A percentile compares a stretch with the other conserved stretches of the same genome.
These are phyloP conservation scores for Pseudopyricularia cyperi DNA, from an alignment of 2,329 filamentous ascomycete genomes.

Conservation along the genomic window DNA sequence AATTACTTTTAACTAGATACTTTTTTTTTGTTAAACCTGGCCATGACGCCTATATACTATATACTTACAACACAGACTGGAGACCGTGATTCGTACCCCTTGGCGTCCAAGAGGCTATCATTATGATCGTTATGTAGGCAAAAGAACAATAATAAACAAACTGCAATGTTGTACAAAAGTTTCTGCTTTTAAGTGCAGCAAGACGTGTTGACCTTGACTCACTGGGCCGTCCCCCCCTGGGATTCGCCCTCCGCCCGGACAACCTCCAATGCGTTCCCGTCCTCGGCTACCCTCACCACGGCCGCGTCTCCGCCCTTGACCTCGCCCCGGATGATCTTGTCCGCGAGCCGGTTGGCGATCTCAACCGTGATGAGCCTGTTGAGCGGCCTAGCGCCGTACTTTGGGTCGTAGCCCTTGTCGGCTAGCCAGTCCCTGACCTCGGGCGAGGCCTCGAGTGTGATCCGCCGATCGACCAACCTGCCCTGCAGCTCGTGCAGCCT, in stretches of 20 bases:
- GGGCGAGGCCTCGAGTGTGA: conserved; percentile 57
- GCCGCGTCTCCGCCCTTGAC: conserved; percentile 65
- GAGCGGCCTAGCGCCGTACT: conserved; percentile 79
- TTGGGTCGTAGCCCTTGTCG: conserved; percentile 79
- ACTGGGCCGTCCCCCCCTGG: too few relatives aligned
- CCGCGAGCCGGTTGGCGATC: conserved; percentile 78
- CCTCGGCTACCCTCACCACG: conserved; percentile 53
- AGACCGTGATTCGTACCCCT: too few relatives aligned
- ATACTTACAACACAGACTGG: too few relatives aligned
- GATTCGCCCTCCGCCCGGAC: background rate
- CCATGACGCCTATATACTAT: too few relatives aligned
- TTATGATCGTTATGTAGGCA: too few relatives aligned
- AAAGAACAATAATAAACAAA: background rate
- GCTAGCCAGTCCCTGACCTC: conserved; percentile 77
- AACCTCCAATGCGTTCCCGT: conserved; percentile 45
- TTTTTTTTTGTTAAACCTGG: too few relatives aligned
- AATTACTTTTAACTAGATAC: too few relatives aligned
- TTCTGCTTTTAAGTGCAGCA: background rate
- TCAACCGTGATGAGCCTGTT: conserved; percentile 85
- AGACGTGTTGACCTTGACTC: background rate
- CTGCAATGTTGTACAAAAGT: background rate
- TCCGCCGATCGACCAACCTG: conserved; percentile 74
- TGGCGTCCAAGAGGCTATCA: too few relatives aligned
- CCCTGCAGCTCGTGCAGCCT: conserved; percentile 72
- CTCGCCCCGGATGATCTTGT: conserved; percentile 80